Evolutionary conservation across 1,284 basidiomycete genomes (phyloP).

Genomic region (Amylostereum areolatum): DNA sequence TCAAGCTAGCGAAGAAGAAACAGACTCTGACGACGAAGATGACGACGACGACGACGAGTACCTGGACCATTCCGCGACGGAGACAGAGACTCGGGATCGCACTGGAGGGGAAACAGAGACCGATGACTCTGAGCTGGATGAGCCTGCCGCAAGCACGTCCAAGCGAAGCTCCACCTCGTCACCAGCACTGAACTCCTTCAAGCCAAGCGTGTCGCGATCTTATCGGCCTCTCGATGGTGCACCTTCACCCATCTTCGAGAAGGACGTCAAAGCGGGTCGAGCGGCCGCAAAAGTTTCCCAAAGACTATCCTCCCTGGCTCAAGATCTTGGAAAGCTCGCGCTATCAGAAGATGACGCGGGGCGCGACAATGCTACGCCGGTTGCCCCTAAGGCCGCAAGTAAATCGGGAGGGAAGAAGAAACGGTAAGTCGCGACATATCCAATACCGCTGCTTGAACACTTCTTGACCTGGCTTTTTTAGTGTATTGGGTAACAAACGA

Average conservation of each 20-base stretch:
- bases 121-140: not conserved
- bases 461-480: slow-evolving; percentile 10
- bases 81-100: not conserved
- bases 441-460: not conserved
- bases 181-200: not conserved
- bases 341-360: not conserved
- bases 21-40: slow-evolving; percentile 18
- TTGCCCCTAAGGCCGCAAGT: too few relatives aligned
- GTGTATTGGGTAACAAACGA: slow-evolving; percentile 36
- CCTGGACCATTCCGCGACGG: slow-evolving; percentile 7
- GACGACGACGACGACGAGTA: slow-evolving; percentile 18
- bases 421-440: slow-evolving; percentile 22
- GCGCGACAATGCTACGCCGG: too few relatives aligned
- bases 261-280: slow-evolving; percentile 11
- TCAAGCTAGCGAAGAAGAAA: slow-evolving; percentile 13
- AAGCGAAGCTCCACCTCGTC: not conserved
- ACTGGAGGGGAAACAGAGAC: too few relatives aligned
- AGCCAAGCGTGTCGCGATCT: not conserved
- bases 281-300: not conserved
- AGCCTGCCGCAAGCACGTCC: not conserved
- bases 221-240: not conserved
- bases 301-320: not conserved
- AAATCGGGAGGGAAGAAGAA: slow-evolving; percentile 34
- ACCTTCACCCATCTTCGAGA: slow-evolving; percentile 11
- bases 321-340: not conserved